Conservation (phyloP, 192 early-diverging fungal genomes). For the Backusella psychrophila region DNA sequence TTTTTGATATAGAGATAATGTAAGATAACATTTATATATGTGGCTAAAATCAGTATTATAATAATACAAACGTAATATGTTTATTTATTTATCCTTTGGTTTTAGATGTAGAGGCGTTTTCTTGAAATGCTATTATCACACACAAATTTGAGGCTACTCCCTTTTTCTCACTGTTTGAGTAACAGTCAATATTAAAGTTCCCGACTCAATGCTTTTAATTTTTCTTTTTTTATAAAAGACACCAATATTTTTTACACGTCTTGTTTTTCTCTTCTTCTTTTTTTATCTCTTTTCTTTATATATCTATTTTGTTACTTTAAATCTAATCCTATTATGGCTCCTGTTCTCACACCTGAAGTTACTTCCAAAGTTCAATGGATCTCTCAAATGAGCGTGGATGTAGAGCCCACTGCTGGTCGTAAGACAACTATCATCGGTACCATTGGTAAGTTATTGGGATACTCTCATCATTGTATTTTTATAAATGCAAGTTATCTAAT, state of each 20-base stretch:
- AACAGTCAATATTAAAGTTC: neutral
- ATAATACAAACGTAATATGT: neutral
- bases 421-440: constrained; percentile 86
- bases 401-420: constrained; percentile 57
- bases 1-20: neutral
- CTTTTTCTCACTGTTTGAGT: neutral
- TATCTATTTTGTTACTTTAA: neutral
- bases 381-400: constrained; percentile 60
- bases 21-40: neutral
- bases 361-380: constrained; percentile 75
- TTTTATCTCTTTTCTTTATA: neutral
- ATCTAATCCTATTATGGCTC: neutral
- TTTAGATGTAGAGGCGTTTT: neutral
- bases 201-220: neutral
- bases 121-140: neutral
- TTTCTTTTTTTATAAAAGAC: neutral
- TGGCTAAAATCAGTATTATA: neutral
- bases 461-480: neutral
- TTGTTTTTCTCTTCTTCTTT: neutral
- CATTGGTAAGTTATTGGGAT: constrained; percentile 44
- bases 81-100: neutral
- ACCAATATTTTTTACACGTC: neutral
- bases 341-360: constrained; percentile 26
- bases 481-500: neutral
- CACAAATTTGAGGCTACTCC: neutral